phyloP scores from a whole-genome alignment of 2,329 filamentous ascomycete species.

The Corniculantispora saksenae region DNA sequence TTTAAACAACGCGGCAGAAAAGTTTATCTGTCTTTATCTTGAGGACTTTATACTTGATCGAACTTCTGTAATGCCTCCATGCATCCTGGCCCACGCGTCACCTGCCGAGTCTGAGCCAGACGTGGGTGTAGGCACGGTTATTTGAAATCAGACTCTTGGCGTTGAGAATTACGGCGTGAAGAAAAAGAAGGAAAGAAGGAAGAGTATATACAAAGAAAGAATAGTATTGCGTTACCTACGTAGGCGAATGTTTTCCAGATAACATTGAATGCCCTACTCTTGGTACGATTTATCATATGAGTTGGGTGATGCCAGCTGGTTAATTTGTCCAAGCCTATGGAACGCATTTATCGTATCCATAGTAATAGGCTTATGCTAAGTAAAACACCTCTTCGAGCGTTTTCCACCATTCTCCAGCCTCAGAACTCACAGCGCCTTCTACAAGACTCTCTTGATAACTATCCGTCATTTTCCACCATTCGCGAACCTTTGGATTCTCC shows the following conservation, averaged over 20 bases:
- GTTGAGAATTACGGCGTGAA: no score
- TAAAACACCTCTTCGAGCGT: constrained; percentile 70
- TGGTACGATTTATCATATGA: not conserved
- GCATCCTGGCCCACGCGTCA: not conserved
- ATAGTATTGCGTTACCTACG: no score
- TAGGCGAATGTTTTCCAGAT: no score
- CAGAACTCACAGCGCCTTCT: constrained; percentile 58
- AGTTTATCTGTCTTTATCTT: not conserved
- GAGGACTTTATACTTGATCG: not conserved
- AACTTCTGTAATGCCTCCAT: not conserved
- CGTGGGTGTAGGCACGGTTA: no score
- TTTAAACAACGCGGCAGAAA: not conserved
- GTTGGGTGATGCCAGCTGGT: not conserved
- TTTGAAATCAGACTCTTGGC: no score
- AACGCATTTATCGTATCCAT: no score
- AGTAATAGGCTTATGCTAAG: constrained; percentile 37
- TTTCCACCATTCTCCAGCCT: constrained; percentile 68
- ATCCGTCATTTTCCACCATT: constrained; percentile 84
- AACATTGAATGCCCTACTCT: no score
- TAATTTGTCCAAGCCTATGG: not conserved
- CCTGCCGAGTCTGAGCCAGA: no score
- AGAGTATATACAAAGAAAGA: no score
- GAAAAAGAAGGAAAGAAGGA: no score
- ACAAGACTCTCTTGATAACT: constrained; percentile 68
- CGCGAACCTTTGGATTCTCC: constrained; percentile 69